Evolutionary conservation across 371 early-diverging fungal species (phyloP).

Genomic region (Enterocytospora artemiae): DNA sequence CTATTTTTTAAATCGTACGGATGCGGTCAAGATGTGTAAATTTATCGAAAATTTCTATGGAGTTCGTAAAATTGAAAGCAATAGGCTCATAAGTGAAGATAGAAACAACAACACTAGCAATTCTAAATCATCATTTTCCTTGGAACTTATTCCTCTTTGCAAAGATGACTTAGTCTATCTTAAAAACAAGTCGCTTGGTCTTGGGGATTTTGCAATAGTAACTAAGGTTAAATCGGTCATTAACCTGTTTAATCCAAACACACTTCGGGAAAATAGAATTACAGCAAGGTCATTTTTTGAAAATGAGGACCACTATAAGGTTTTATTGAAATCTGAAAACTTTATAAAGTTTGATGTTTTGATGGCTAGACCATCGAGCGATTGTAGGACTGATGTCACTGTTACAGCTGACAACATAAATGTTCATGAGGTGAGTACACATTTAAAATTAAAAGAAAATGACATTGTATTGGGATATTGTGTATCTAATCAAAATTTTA

Average conservation of each 20-base stretch:
- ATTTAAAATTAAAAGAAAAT: constrained; percentile 37
- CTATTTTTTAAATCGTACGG: constrained; percentile 74
- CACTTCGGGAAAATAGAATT: constrained; percentile 27
- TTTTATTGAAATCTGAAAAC: constrained; percentile 30
- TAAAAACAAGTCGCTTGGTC: constrained; percentile 28
- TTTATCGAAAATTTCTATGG: constrained; percentile 78
- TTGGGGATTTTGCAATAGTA: constrained; percentile 38
- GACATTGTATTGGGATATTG: constrained; percentile 47
- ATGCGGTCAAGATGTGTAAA: constrained; percentile 85
- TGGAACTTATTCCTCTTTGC: constrained; percentile 89
- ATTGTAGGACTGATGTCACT: constrained; percentile 16
- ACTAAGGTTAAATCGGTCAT: constrained; percentile 39
- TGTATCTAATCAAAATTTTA: constrained; percentile 11
- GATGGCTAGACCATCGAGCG: constrained; percentile 18
- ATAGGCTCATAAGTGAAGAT: constrained; percentile 89
- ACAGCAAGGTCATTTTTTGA: constrained; percentile 35
- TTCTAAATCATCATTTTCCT: constrained; percentile 84
- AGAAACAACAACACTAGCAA: constrained; percentile 78
- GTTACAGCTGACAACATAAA: constrained; percentile 13
- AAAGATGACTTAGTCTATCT: constrained; percentile 77
- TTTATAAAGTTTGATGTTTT: constrained; percentile 43
- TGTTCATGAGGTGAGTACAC: constrained; percentile 19
- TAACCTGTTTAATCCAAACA: constrained; percentile 33
- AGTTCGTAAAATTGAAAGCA: constrained; percentile 67
- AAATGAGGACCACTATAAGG: constrained; percentile 34